Evolutionary conservation across 1,139 yeast genomes (phyloP).

Genomic region (Yamadazyma trypodendri): DNA sequence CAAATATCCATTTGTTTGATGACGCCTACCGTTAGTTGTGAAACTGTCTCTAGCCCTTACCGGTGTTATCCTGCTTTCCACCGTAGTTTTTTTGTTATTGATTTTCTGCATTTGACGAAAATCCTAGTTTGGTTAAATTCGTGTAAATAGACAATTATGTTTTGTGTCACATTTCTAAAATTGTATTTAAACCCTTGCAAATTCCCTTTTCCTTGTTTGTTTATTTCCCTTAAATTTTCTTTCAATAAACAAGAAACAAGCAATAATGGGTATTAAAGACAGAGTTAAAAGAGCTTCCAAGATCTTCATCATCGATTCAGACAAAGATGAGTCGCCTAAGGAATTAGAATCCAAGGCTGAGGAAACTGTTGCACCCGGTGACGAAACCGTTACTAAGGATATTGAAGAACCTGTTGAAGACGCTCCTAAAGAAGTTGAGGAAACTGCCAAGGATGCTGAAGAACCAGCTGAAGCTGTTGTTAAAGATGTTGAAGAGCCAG

Average conservation of each 20-base stretch:
- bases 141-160: constrained; percentile 2
- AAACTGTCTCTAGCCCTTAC: no score
- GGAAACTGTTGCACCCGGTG: constrained; percentile 15
- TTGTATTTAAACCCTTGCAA: constrained; percentile 6
- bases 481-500: constrained; percentile 9
- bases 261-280: constrained; percentile 43
- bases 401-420: constrained; percentile 5
- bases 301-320: constrained; percentile 35
- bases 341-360: constrained; percentile 21
- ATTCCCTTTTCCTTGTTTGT: constrained; percentile 1
- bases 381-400: constrained; percentile 5
- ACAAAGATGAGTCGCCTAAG: constrained; percentile 24
- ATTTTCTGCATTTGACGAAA: constrained; percentile 4
- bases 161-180: not conserved
- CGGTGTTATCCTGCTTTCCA: no score
- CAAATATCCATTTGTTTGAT: not conserved
- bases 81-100: constrained; percentile 1
- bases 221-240: constrained; percentile 1
- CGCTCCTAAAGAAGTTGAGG: constrained; percentile 2
- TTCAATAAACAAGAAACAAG: not conserved
- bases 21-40: no score
- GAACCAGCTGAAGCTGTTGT: constrained; percentile 7
- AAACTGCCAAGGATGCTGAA: constrained; percentile 7
- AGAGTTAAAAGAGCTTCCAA: constrained; percentile 47
- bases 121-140: constrained; percentile 1